Base-by-base conservation (phyloP, 306 rosid species). In the Gynostemma pentaphyllum region DNA sequence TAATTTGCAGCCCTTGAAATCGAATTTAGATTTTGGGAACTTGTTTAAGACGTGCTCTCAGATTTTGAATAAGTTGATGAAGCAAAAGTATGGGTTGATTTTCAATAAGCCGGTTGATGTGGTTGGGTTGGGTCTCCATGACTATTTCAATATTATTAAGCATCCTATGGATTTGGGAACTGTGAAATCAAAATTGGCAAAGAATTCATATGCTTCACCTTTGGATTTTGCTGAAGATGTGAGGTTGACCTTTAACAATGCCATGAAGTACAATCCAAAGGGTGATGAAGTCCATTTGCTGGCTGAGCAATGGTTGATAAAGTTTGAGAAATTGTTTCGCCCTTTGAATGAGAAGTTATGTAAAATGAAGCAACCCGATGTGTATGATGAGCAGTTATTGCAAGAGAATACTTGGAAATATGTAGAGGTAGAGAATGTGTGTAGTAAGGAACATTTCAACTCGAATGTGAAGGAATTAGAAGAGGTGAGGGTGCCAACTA, bases 141-240 rank as follows among this genome's bases (percentile, higher is more conserved):
- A 94, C 79, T 94, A 94, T 64, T 15, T 74, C 7, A 94, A 88
- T 36, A 88, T 88, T 41, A 74, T 94, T 23, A 94, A 88, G 76
- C 64, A 56, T 10, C 99, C 99, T 0, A 94, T 94, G 97, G 99
- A 94, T 94, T 91, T 94, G 3, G 99, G 99, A 2, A 76, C 97
- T 0, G 90, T 94, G 16, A 86, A 86, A 63, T 26, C 80, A 5
- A 82, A 78, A 53, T 92, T 88, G 0, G 48, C 78, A 0, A 81
- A 76, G 26, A 77, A 78, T 53, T 13, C 40, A 4, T 94, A 88
- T 15, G 9, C 71, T 0, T 71, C 86, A 7, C 90, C 97, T 0
- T 12, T 51, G 22, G 94, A 88, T 54, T 88, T 94, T 37, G 87
- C 99, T 0, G 56, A 74, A 0, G 94, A 94, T 72, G 95, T 94